Evolutionary conservation across 2,329 filamentous ascomycete genomes (phyloP).

Genomic region (Claviceps spartinae): DNA sequence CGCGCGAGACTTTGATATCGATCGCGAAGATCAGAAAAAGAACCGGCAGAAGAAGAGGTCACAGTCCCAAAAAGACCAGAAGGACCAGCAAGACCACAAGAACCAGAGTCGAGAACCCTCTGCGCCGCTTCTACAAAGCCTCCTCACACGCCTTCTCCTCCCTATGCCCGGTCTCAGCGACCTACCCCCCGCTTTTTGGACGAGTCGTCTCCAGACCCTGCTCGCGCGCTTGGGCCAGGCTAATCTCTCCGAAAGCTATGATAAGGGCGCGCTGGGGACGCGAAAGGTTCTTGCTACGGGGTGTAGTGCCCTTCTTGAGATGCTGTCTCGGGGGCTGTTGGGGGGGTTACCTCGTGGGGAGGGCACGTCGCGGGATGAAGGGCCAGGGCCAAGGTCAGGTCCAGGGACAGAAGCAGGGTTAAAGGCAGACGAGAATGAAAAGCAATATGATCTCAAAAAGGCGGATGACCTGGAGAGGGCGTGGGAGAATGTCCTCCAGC

Average conservation of each 20-base stretch:
- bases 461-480: slow-evolving; percentile 47
- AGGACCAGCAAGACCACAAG: background rate
- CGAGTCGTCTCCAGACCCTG: slow-evolving; percentile 43
- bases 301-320: slow-evolving; percentile 55
- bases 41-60: too few relatives aligned
- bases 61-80: too few relatives aligned
- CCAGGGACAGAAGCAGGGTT: slow-evolving; percentile 7
- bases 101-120: slow-evolving; percentile 11
- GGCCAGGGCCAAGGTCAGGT: background rate
- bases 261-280: slow-evolving; percentile 61
- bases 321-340: slow-evolving; percentile 50
- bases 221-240: slow-evolving; percentile 50
- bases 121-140: slow-evolving; percentile 53
- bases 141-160: slow-evolving; percentile 52
- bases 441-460: slow-evolving; percentile 42
- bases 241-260: slow-evolving; percentile 68
- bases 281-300: slow-evolving; percentile 65
- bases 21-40: too few relatives aligned
- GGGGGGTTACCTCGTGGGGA: slow-evolving; percentile 29
- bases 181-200: slow-evolving; percentile 53
- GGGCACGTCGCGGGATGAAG: background rate
- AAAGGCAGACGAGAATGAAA: background rate
- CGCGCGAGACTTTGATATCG: too few relatives aligned
- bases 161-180: slow-evolving; percentile 52
- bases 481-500: slow-evolving; percentile 54